Evolutionary conservation across 306 rosid genomes (phyloP).

Genomic region (Echinosophora koreensis): DNA sequence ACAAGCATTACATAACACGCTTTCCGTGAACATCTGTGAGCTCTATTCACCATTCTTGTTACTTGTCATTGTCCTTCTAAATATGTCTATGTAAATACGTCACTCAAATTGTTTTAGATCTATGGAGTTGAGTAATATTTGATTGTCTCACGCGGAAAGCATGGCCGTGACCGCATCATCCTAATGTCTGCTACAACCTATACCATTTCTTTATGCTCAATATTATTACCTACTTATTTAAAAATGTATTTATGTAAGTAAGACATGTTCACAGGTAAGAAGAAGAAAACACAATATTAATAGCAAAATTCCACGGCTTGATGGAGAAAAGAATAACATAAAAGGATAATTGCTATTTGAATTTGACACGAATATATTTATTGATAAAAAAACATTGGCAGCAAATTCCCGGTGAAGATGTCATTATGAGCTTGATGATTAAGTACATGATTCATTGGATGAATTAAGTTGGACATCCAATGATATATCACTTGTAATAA

Average conservation of each 20-base stretch:
- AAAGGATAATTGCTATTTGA: no score
- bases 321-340: not conserved
- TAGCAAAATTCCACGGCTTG: not conserved
- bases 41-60: slow-evolving; percentile 8
- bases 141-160: slow-evolving; percentile 51
- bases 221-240: slow-evolving; percentile 23
- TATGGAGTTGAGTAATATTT: slow-evolving; percentile 18
- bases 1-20: slow-evolving; percentile 50
- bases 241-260: not conserved
- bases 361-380: no score
- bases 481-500: slow-evolving; percentile 32
- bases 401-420: not conserved
- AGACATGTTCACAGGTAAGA: slow-evolving; percentile 40
- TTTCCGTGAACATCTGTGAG: not conserved
- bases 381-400: not conserved
- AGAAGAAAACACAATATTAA: not conserved
- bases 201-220: not conserved
- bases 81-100: slow-evolving; percentile 33
- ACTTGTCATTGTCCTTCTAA: slow-evolving; percentile 31
- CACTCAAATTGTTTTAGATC: slow-evolving; percentile 40
- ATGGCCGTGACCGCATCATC: slow-evolving; percentile 30
- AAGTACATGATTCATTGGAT: slow-evolving; percentile 39
- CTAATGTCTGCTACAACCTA: slow-evolving; percentile 14
- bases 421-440: not conserved
- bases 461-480: slow-evolving; percentile 27